Base-by-base conservation (phyloP, 805 yeast species). In the Schwanniomyces vanrijiae region DNA sequence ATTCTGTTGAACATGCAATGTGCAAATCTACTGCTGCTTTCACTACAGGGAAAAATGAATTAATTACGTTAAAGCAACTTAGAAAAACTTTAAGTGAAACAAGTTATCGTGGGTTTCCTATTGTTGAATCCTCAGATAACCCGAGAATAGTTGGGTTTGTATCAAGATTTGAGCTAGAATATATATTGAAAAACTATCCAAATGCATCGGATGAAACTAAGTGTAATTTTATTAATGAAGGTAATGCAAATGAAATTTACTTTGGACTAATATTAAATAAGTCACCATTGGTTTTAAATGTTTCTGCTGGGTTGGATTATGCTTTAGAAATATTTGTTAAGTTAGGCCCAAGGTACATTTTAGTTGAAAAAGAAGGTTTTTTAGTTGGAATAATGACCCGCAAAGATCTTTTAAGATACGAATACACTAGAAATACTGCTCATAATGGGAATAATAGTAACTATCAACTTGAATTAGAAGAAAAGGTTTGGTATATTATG, bases 371-470 rank as follows among this genome's bases (percentile, higher is more conserved):
- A 10, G 65, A 76, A 25, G 94, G 91, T 1, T 51, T 60, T 2
- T 59, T 89, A 14, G 75, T 75, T 13, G 99, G 99, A 0, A 59
- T 89, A n/a, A 68, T 95, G 1, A 89, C 96, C 0, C 76, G 91
- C 47, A 94, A 94, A 58, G 98, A 91, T 59, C 72, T 92, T 14
- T 65, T 91, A 43, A 74, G 84, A 50, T 89, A 79, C 56, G 86
- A 84, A 53, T 60, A 66, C 47, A 66, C 72, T 9, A 49, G 52
- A n/a, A 69, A 68, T 45, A 59, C 60, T 29, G 37, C 54, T n/a
- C 50, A 60, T 20, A 50, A 51, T 21, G 14, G 44, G 9, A 25
- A 42, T 11, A 42, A 45, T 1, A 59, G 61, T 16, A 41, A 41
- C 1, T 48, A 42, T 26, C 55, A 55, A 11, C 61, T 55, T 19